Conservation (phyloP, 768 basidiomycete species). For the Tephrocybe sp. region DNA sequence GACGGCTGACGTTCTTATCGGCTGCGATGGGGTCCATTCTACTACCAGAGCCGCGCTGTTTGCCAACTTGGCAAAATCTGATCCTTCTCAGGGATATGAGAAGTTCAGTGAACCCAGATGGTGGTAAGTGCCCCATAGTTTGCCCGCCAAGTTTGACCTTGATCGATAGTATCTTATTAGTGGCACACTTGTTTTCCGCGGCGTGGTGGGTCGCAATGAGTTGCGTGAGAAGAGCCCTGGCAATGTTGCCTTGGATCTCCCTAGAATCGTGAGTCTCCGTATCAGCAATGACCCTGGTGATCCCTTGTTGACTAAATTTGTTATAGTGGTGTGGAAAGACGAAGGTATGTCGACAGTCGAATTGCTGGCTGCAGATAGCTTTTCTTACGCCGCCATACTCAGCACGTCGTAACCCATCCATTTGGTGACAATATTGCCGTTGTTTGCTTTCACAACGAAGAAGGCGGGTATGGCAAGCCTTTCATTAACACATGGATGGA, state of each 20-base stretch:
- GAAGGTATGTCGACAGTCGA: background rate
- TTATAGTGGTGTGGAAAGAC: conserved; percentile 12
- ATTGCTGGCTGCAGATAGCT: background rate
- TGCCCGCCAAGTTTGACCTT: background rate
- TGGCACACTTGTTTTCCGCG: conserved; percentile 6
- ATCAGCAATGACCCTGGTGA: too few species aligned
- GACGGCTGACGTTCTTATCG: conserved; percentile 37
- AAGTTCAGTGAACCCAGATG: conserved; percentile 6
- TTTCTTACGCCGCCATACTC: background rate
- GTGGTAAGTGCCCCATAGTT: background rate
- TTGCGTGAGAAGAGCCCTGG: conserved; percentile 1
- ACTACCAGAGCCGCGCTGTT: conserved; percentile 21
- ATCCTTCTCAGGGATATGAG: conserved; percentile 1
- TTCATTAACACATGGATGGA: conserved; percentile 16
- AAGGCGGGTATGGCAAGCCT: conserved; percentile 17
- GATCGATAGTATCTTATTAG: background rate
- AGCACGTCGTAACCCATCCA: conserved; percentile 27
- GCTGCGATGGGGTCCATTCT: conserved; percentile 41
- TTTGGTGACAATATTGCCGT: conserved; percentile 21
- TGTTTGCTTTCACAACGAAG: conserved; percentile 19
- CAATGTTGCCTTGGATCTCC: background rate
- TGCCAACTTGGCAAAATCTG: background rate
- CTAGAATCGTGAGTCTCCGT: conserved; percentile 8
- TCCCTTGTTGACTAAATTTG: background rate
- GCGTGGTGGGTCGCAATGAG: background rate